Conservation (phyloP, 768 basidiomycete species). For the Austroboletus festivus region DNA sequence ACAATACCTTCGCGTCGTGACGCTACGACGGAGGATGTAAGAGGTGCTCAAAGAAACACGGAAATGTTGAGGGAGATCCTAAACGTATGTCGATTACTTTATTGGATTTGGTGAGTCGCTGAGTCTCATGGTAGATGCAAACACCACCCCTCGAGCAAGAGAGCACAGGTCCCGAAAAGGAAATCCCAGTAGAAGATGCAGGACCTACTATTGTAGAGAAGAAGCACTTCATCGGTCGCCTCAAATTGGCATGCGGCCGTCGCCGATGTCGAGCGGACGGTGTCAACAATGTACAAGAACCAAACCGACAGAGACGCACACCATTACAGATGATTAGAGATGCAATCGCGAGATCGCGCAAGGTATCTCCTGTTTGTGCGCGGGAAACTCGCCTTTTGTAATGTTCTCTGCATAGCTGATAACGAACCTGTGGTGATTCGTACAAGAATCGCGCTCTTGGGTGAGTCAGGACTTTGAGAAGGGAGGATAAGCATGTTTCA, state of each 20-base stretch:
- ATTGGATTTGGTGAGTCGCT: not conserved
- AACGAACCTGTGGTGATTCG: slow-evolving; percentile 18
- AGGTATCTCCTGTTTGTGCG: slow-evolving; percentile 18
- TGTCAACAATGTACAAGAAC: slow-evolving; percentile 7
- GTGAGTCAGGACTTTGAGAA: not conserved
- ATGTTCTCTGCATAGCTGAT: slow-evolving; percentile 22
- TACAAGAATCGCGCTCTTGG: slow-evolving; percentile 1
- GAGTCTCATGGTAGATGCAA: slow-evolving; percentile 12
- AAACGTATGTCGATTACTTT: slow-evolving; percentile 10
- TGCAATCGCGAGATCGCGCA: slow-evolving; percentile 20
- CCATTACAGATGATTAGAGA: slow-evolving; percentile 19
- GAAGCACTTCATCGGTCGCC: slow-evolving; percentile 5
- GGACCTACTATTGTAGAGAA: slow-evolving; percentile 5
- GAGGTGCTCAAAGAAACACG: not conserved
- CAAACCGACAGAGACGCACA: slow-evolving; percentile 9
- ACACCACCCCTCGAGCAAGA: not conserved
- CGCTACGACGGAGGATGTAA: not conserved
- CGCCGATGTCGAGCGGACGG: slow-evolving; percentile 1
- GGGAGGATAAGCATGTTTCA: not conserved
- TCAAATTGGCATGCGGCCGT: slow-evolving; percentile 1
- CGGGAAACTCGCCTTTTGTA: slow-evolving; percentile 18
- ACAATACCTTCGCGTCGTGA: slow-evolving; percentile 1
- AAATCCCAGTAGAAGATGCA: not conserved
- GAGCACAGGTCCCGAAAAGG: slow-evolving; percentile 8
- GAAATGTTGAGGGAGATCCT: slow-evolving; percentile 15